Percentiles rank a stretch among this genome's conserved stretches.
These are phyloP conservation scores for Aspergillus pseudoterreus DNA, from an alignment of 2,329 filamentous ascomycete species.

Conservation along the genomic window DNA sequence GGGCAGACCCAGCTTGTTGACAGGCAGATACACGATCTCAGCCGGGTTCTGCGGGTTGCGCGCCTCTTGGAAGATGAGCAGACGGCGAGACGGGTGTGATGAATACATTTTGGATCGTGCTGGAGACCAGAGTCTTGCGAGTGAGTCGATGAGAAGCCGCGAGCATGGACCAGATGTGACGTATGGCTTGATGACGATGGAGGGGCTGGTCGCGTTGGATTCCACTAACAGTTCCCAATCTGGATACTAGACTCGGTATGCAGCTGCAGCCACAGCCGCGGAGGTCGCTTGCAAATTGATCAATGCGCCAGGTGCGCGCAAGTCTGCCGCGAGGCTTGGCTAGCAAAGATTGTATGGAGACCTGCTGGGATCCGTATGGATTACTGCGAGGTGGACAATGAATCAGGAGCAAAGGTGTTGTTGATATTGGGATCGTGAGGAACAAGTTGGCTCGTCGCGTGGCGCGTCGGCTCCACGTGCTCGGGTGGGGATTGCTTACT, in stretches of 20 bases:
- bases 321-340: too few species aligned
- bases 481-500: neutral
- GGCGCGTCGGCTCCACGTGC: constrained; percentile 9
- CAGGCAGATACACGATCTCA: constrained; percentile 28
- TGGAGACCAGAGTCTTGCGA: neutral
- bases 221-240: neutral
- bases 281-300: too few species aligned
- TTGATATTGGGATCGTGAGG: neutral
- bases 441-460: neutral
- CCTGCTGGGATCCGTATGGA: too few species aligned
- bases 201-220: neutral
- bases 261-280: too few species aligned
- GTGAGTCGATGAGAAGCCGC: too few species aligned
- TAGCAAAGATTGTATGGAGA: too few species aligned
- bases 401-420: neutral
- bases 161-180: too few species aligned
- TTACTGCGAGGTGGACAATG: neutral
- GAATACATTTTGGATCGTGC: constrained; percentile 9
- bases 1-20: constrained; percentile 36
- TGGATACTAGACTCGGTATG: too few species aligned
- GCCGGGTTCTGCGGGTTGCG: constrained; percentile 27
- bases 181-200: too few species aligned
- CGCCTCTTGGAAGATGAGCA: constrained; percentile 37
- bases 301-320: too few species aligned
- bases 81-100: constrained; percentile 20